phyloP scores from a whole-genome alignment of 1,139 yeast species.

The Geotrichum fermentans region DNA sequence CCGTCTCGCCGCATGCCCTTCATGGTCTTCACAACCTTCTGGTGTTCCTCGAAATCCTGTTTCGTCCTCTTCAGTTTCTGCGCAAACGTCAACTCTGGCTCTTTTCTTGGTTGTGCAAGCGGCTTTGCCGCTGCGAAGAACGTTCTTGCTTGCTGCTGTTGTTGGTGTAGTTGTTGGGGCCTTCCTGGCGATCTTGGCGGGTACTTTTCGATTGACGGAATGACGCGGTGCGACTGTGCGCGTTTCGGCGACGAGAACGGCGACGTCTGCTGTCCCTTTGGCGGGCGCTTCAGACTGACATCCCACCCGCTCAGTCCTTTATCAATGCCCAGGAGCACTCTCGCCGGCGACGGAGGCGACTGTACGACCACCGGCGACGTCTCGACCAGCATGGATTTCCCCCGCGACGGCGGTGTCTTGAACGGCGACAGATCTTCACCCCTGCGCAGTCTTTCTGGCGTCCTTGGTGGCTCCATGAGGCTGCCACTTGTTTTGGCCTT shows the following conservation, averaged over 20 bases:
- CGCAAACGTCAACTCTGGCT: constrained; percentile 14
- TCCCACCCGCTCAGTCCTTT: constrained; percentile 20
- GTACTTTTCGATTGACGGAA: not conserved
- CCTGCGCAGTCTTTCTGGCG: not conserved
- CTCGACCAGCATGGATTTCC: not conserved
- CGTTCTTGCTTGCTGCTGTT: no score
- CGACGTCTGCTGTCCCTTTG: constrained; percentile 9
- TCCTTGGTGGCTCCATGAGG: not conserved
- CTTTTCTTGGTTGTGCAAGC: not conserved
- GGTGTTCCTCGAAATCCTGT: not conserved
- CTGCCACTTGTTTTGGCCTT: not conserved
- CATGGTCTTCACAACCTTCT: constrained; percentile 6
- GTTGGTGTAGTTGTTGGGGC: no score
- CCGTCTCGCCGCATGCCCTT: constrained; percentile 10
- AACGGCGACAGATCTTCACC: not conserved
- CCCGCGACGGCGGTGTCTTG: constrained; percentile 7
- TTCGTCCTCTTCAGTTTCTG: constrained; percentile 8
- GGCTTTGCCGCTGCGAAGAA: not conserved
- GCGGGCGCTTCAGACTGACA: constrained; percentile 19
- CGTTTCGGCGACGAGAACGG: constrained; percentile 9
- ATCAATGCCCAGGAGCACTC: constrained; percentile 17
- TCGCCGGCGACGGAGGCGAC: constrained; percentile 18
- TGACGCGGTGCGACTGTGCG: not conserved
- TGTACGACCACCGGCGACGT: not conserved
- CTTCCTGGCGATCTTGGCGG: not conserved